A percentile compares a stretch with the other conserved stretches of the same genome.
Evolutionary conservation across 2,329 filamentous ascomycete species (phyloP).

Genomic region (Orbilia oligospora): DNA sequence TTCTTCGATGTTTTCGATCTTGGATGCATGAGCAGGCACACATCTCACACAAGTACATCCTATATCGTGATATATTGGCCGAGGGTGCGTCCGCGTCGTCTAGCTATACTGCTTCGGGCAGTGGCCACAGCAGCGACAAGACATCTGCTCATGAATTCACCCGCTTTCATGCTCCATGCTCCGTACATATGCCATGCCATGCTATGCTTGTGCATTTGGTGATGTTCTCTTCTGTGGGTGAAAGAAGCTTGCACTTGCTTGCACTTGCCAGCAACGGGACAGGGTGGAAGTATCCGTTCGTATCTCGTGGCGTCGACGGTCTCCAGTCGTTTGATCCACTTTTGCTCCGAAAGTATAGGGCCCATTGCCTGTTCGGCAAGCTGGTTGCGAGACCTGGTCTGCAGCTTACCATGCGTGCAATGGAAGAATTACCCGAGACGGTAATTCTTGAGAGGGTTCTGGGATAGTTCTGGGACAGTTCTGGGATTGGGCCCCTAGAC

Average conservation of each 20-base stretch:
- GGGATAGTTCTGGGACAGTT: background rate
- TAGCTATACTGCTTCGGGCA: constrained; percentile 45
- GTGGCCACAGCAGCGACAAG: constrained; percentile 22
- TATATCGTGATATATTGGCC: constrained; percentile 40
- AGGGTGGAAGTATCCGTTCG: constrained; percentile 52
- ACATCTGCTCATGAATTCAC: constrained; percentile 7
- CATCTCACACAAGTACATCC: constrained; percentile 2
- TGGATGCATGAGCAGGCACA: constrained; percentile 30
- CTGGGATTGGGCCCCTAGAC: constrained; percentile 21
- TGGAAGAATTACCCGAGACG: constrained; percentile 40
- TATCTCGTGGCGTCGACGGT: constrained; percentile 51
- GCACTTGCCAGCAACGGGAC: constrained; percentile 52
- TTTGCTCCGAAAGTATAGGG: constrained; percentile 50
- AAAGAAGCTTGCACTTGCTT: constrained; percentile 14
- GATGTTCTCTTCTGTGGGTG: constrained; percentile 3
- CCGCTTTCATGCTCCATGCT: background rate
- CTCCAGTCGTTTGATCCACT: constrained; percentile 41
- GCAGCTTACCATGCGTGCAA: constrained; percentile 18
- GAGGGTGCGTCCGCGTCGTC: constrained; percentile 28
- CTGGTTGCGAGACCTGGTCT: constrained; percentile 45
- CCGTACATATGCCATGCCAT: too few relatives aligned
- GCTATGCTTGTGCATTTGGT: constrained; percentile 16
- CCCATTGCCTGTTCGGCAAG: constrained; percentile 56
- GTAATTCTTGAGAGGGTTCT: constrained; percentile 33
- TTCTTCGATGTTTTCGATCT: constrained; percentile 31